These are phyloP conservation scores for Cutaneotrichosporon cavernicola DNA, from an alignment of 1,284 basidiomycete genomes.

Conservation along the genomic window DNA sequence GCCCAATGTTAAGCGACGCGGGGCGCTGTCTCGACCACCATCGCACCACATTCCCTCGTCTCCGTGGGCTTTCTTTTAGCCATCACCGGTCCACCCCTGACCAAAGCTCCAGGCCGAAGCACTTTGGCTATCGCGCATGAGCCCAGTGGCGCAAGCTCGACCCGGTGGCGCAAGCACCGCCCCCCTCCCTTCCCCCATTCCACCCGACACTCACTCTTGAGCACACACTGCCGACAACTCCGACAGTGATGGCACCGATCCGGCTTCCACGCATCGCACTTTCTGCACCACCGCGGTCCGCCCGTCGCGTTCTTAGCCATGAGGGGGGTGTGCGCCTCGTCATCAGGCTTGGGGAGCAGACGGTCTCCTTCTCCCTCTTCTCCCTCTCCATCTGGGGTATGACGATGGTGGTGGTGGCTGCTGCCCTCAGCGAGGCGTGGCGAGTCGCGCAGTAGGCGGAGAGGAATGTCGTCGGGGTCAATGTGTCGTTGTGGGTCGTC, in stretches of 20 bases:
- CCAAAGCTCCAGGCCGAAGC: too few species aligned
- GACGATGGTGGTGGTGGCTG: conserved; percentile 1
- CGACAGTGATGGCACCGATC: conserved; percentile 81
- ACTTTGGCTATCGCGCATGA: too few species aligned
- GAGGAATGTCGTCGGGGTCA: conserved; percentile 38
- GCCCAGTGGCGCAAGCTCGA: too few species aligned
- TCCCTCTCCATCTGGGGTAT: conserved; percentile 7
- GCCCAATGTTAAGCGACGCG: too few species aligned
- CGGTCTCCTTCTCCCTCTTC: conserved; percentile 13
- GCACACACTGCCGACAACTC: conserved; percentile 70
- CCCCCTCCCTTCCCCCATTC: too few species aligned
- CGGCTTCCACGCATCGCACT: conserved; percentile 61
- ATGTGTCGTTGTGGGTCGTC: conserved; percentile 13
- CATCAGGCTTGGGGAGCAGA: conserved; percentile 17
- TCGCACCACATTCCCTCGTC: too few species aligned
- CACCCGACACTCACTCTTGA: conserved; percentile 70
- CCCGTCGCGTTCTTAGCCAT: conserved; percentile 44
- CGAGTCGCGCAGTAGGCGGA: conserved; percentile 32
- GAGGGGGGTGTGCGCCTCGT: conserved; percentile 15
- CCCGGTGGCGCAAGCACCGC: neutral
- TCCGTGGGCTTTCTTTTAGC: too few species aligned
- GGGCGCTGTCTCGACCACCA: too few species aligned
- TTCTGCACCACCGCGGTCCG: conserved; percentile 47
- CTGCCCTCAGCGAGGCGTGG: neutral
- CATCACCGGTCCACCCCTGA: too few species aligned